A percentile compares a stretch with the other conserved stretches of the same genome.
phyloP scores from a whole-genome alignment of 2,329 filamentous ascomycete genomes.

The Colletotrichum sp. region DNA sequence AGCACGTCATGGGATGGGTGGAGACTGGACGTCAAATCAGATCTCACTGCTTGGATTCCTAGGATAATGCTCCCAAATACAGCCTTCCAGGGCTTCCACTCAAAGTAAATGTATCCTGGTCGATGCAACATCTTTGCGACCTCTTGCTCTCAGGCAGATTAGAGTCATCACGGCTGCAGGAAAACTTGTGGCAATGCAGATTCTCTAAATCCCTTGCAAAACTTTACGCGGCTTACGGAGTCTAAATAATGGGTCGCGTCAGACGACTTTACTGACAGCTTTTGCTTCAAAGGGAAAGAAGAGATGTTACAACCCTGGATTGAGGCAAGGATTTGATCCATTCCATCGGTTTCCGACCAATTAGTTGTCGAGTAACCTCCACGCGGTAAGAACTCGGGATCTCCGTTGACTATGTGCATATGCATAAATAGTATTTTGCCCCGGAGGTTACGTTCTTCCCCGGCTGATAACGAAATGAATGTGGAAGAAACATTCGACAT shows the following conservation, averaged over 20 bases:
- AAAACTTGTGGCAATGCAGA: neutral
- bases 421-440: neutral
- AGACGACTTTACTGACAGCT: neutral
- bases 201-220: neutral
- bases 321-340: neutral
- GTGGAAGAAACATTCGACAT: neutral
- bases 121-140: neutral
- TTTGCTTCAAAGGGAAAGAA: neutral
- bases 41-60: neutral
- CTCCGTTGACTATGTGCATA: neutral
- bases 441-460: neutral
- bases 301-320: neutral
- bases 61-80: neutral
- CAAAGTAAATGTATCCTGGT: neutral
- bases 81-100: neutral
- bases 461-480: neutral
- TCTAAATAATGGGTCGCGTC: neutral
- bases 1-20: neutral
- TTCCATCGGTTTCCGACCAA: neutral
- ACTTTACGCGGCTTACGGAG: neutral
- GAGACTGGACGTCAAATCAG: neutral
- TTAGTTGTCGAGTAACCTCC: neutral
- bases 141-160: neutral
- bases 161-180: neutral
- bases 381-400: neutral